These are phyloP conservation scores for Nadsonia starkeyi-henricii DNA, from an alignment of 1,139 yeast species.

Conservation along the genomic window DNA sequence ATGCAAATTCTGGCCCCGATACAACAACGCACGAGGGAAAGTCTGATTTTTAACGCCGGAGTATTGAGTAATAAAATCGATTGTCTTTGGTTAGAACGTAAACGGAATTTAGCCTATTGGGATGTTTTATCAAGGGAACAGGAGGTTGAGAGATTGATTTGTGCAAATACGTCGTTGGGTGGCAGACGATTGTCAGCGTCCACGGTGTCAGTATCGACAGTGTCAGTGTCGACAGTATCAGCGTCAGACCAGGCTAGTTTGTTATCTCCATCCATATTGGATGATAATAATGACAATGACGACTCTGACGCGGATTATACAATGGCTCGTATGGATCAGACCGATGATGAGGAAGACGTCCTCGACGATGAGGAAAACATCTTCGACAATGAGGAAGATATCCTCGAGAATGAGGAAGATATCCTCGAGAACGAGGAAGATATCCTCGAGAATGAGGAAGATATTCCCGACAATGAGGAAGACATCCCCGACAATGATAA, in stretches of 20 bases:
- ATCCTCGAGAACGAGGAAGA: no score
- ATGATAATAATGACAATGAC: background rate
- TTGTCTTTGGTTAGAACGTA: conserved; percentile 40
- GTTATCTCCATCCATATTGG: background rate
- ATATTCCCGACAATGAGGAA: no score
- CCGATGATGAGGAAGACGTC: no score
- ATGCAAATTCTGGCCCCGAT: conserved; percentile 38
- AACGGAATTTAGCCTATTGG: conserved; percentile 30
- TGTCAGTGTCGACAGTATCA: background rate
- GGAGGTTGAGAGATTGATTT: conserved; percentile 13
- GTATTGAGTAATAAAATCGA: conserved; percentile 37
- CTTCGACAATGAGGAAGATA: no score
- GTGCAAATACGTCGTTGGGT: conserved; percentile 2
- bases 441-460: no score
- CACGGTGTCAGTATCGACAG: background rate
- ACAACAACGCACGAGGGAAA: conserved; percentile 35
- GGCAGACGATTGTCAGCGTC: background rate
- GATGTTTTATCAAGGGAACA: conserved; percentile 26
- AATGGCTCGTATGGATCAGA: background rate
- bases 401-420: no score
- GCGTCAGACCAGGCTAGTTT: background rate
- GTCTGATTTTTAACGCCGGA: conserved; percentile 31
- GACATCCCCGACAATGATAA: no score
- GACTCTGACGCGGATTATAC: background rate
- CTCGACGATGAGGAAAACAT: no score